Base-by-base conservation (phyloP, 108 stramenopile genomes). In the Nannochloropsis granulata region DNA sequence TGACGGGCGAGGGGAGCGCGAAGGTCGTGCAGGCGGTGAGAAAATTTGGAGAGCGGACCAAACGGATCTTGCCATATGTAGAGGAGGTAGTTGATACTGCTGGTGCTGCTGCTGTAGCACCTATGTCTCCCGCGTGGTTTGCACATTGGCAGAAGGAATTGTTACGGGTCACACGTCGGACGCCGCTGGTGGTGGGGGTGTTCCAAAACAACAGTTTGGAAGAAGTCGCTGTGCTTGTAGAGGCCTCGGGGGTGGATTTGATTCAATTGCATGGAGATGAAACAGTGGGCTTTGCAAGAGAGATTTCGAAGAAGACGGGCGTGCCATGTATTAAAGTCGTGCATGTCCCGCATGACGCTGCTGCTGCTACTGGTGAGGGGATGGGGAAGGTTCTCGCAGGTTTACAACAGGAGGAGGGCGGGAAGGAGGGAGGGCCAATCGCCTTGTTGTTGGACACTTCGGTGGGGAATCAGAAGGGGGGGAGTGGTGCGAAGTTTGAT, bases 261-360 rank as follows among this genome's bases (percentile, higher is more conserved):
- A 94, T 97, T 0, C 98, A 99, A 89, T 92, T 99, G 82, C 98
- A 99, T 83, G 97, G 98, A 8, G 90, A 90, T 34, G 98, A 99
- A 88, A 95, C 94, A 11, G 92, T 94, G 92, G 56, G 56, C 56
- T 71, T 71, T n/a, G 56, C 56, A 5, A n/a, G 21, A n/a, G 93
- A 88, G 81, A 94, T 83, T 25, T 82, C 83, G 83, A n/a, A 87
- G 81, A 24, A 92, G 90, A 84, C 90, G 34, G 93, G 93, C 34
- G 96, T 95, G 12, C 97, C 97, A 12, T 94, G 92, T 10, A 89
- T 99, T 12, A 91, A 94, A 24, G 98, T 99, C 1, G 94, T 99
- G 10, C 96, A 98, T 86, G 94, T 99, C 44, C 88, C 88, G 13
- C 25, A 46, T 23, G 43, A 87, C 24, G 81, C 83, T 11, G 25